Evolutionary conservation across 805 yeast genomes (phyloP), one percentile per base, ranked within the genome.

Genomic region (Wickerhamomyces queroliae): DNA sequence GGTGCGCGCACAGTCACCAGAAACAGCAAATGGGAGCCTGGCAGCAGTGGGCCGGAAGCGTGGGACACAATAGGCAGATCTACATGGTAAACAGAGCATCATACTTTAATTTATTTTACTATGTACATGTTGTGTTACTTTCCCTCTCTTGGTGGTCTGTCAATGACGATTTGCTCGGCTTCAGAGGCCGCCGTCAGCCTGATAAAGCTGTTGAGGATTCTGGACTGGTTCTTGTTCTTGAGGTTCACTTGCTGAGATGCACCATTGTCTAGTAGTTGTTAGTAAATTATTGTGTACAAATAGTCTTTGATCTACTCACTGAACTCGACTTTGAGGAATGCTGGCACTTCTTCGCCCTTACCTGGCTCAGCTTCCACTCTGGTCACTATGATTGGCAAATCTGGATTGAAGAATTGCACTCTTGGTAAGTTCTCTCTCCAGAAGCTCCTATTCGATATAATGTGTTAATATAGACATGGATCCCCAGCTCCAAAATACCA

Each of bases 371-470:
- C 56, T 29, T 67, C 64, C 33, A 83, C 68, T 48, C 89, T 68
- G 12, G 72, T 64, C 26, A 87, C 81, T 19, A 71, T 68, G 40
- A 87, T 77, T 19, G 76, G 72, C 21, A 84, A 54, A 33, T 66
- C 64, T n/a, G 91, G 90, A 59, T 89, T 89, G 64, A 87, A 90
- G 60, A 84, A 89, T 57, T 78, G 80, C 46, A 89, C 69, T 7
- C 89, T 78, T 20, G 93, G 95, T 41, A 89, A 66, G 61, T 78
- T 74, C 37, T 69, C 64, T 50, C 75, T 76, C 93, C 95, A 85
- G 62, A 89, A 86, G 48, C 74, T 73, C 51, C 80, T 76, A 16
- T 10, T 6, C n/a, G 3, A 18, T 2, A 7, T 26, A 3, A 15
- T 21, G 12, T 11, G 48, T 43, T 35, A 40, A 40, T 35, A 11